Evolutionary conservation across 257 asterid species (phyloP).

Genomic region (Nicotiana otophora): DNA sequence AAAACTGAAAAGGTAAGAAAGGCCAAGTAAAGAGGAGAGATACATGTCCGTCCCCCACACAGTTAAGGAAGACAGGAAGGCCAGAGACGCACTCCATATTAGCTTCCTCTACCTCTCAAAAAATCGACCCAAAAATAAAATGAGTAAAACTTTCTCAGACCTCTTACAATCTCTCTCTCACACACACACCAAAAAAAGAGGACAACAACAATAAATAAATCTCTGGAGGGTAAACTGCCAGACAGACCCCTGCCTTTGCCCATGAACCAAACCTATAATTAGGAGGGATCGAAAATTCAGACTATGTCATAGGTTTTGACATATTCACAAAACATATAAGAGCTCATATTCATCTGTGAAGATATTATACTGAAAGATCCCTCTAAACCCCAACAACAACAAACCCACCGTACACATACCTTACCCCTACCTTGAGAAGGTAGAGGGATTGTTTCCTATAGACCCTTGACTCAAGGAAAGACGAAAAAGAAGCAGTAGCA

Average conservation of each 20-base stretch:
- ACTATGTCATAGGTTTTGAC: background rate
- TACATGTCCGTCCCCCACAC: background rate
- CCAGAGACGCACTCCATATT: background rate
- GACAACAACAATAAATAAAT: background rate
- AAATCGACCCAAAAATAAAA: background rate
- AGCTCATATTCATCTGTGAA: background rate
- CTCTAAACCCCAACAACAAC: background rate
- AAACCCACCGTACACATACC: too few species aligned
- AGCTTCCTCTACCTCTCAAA: background rate
- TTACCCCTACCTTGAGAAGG: too few species aligned
- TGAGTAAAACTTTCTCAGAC: background rate
- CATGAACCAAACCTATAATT: background rate
- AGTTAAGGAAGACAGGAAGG: background rate
- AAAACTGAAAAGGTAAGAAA: background rate
- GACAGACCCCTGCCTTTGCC: background rate
- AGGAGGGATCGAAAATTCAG: background rate
- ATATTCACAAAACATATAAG: background rate
- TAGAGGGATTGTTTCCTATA: too few species aligned
- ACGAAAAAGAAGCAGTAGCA: too few species aligned
- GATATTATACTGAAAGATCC: background rate
- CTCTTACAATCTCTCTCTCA: background rate
- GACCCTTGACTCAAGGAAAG: too few species aligned
- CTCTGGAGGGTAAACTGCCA: background rate
- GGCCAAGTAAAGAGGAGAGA: background rate
- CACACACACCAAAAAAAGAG: background rate